Evolutionary conservation across 2,329 filamentous ascomycete genomes (phyloP).

Genomic region (Basipetospora sp.): DNA sequence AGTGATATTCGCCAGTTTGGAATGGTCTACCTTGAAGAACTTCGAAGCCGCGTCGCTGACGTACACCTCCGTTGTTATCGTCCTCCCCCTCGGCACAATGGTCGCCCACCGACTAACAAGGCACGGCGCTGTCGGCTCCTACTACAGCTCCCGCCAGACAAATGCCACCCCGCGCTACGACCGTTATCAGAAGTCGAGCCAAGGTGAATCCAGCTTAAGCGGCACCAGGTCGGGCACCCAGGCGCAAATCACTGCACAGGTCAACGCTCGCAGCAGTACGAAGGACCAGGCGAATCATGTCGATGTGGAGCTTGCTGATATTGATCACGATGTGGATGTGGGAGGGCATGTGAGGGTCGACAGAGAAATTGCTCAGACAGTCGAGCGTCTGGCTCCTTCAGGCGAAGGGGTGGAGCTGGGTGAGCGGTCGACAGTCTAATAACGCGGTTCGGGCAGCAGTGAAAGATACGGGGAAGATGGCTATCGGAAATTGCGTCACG

Average conservation of each 20-base stretch:
- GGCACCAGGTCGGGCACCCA: not conserved
- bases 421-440: too few relatives aligned
- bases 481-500: too few relatives aligned
- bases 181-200: too few relatives aligned
- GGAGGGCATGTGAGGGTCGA: conserved; percentile 9
- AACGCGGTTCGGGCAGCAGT: too few relatives aligned
- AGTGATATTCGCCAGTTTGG: conserved; percentile 37
- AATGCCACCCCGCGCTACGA: too few relatives aligned
- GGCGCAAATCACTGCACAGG: not conserved
- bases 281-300: not conserved
- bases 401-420: too few relatives aligned
- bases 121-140: not conserved
- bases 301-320: conserved; percentile 12
- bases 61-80: conserved; percentile 32
- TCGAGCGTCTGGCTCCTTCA: not conserved
- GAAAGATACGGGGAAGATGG: too few relatives aligned
- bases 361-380: conserved; percentile 9
- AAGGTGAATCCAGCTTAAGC: not conserved
- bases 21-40: conserved; percentile 25
- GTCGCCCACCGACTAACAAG: conserved; percentile 27
- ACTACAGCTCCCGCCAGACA: too few relatives aligned
- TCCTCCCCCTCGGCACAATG: conserved; percentile 38
- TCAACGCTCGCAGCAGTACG: conserved; percentile 6
- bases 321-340: conserved; percentile 6
- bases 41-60: conserved; percentile 38